Conservation (phyloP, 2,329 filamentous ascomycete genomes). For the Hymenoscyphus scutula region DNA sequence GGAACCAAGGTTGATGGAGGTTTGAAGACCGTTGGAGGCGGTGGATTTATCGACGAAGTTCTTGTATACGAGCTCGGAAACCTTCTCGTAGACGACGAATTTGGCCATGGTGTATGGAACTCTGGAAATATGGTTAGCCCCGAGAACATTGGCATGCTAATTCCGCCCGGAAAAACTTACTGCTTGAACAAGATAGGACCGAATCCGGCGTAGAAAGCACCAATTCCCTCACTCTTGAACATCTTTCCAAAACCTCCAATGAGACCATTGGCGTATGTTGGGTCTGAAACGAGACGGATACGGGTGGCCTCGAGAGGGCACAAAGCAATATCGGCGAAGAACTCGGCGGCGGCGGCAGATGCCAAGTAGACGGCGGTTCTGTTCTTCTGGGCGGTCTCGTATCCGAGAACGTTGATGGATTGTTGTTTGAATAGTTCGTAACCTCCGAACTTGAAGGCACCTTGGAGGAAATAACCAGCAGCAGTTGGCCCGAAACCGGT, state of each 20-base stretch:
- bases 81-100: slow-evolving; percentile 93
- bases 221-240: slow-evolving; percentile 74
- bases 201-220: slow-evolving; percentile 89
- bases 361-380: slow-evolving; percentile 78
- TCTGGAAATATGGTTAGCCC: slow-evolving; percentile 43
- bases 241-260: slow-evolving; percentile 81
- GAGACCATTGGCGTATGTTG: slow-evolving; percentile 78
- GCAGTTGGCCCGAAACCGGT: slow-evolving; percentile 84
- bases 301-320: slow-evolving; percentile 91
- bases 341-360: slow-evolving; percentile 62
- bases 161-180: slow-evolving; percentile 44
- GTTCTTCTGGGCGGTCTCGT: slow-evolving; percentile 75
- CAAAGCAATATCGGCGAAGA: slow-evolving; percentile 76
- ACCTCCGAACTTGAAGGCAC: slow-evolving; percentile 89
- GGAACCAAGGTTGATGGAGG: slow-evolving; percentile 74
- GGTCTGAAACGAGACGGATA: slow-evolving; percentile 89
- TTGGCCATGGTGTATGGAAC: slow-evolving; percentile 94
- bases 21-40: slow-evolving; percentile 68
- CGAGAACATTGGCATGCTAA: neutral
- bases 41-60: slow-evolving; percentile 68
- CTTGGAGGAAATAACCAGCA: slow-evolving; percentile 91
- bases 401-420: slow-evolving; percentile 75
- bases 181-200: slow-evolving; percentile 83
- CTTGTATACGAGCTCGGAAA: slow-evolving; percentile 70
- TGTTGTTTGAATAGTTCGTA: slow-evolving; percentile 98